Conservation (phyloP, 225 moss, liverwort and hornwort genomes). For the Bryoerythrophyllum caledonicum region DNA sequence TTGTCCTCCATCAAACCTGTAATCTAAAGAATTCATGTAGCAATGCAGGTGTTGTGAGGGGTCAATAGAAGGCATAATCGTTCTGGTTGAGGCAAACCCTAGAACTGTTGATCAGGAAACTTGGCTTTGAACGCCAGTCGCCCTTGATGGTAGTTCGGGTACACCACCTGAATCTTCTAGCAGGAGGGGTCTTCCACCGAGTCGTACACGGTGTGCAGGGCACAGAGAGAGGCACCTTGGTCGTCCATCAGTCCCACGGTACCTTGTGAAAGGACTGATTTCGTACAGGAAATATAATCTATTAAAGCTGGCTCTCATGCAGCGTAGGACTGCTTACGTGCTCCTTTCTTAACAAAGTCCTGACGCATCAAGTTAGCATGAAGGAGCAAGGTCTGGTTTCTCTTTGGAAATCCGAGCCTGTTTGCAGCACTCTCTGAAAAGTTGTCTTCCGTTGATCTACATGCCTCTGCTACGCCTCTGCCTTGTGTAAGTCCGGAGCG, state of each 20-base stretch:
- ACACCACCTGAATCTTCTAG: constrained; percentile 42
- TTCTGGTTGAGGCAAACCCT: too few relatives aligned
- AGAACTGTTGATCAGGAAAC: too few relatives aligned
- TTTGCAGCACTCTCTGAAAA: constrained; percentile 92
- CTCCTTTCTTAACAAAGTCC: constrained; percentile 94
- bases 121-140: constrained; percentile 20
- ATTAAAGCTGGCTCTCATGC: constrained; percentile 13
- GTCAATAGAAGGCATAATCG: too few relatives aligned
- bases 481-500: constrained; percentile 5
- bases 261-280: too few relatives aligned
- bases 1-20: constrained; percentile 8
- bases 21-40: background rate
- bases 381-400: constrained; percentile 96
- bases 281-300: too few relatives aligned
- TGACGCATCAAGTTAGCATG: constrained; percentile 96
- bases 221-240: constrained; percentile 45
- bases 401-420: constrained; percentile 91
- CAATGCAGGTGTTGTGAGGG: too few relatives aligned
- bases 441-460: constrained; percentile 96
- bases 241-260: constrained; percentile 46
- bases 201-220: constrained; percentile 40
- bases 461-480: constrained; percentile 36
- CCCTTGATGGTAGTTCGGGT: constrained; percentile 60
- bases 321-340: constrained; percentile 46
- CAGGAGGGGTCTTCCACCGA: constrained; percentile 31